Evolutionary conservation across 345 rosid species (phyloP).

Genomic region (Lagerstroemia speciosa): DNA sequence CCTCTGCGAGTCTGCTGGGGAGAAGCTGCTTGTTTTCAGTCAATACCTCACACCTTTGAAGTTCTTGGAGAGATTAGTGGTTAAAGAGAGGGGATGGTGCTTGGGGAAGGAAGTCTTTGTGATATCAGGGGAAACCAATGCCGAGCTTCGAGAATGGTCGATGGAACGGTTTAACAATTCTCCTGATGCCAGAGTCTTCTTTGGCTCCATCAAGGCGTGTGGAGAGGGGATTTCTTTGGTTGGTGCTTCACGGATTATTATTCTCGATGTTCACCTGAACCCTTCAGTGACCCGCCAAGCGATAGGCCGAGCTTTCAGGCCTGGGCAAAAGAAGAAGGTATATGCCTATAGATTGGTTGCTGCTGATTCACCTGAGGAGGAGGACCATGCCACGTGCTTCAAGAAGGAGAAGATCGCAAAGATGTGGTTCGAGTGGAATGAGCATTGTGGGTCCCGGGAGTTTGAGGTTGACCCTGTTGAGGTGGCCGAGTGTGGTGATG

Average conservation of each 20-base stretch:
- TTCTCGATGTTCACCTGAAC: constrained; percentile 80
- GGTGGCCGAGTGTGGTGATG: constrained; percentile 47
- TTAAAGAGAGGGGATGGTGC: constrained; percentile 50
- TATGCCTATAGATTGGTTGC: constrained; percentile 62
- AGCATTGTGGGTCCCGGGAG: constrained; percentile 40
- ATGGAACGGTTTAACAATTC: constrained; percentile 79
- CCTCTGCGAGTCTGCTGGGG: constrained; percentile 55
- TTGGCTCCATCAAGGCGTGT: constrained; percentile 88
- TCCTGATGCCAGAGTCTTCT: constrained; percentile 61
- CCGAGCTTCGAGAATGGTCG: constrained; percentile 60
- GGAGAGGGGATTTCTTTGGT: constrained; percentile 96
- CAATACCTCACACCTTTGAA: constrained; percentile 70
- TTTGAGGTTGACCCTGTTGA: constrained; percentile 44
- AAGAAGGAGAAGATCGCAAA: constrained; percentile 73
- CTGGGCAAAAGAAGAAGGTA: constrained; percentile 78
- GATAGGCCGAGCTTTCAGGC: constrained; percentile 77
- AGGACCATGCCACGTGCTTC: constrained; percentile 48
- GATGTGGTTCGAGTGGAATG: constrained; percentile 95
- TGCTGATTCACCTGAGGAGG: constrained; percentile 74
- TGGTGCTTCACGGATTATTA: constrained; percentile 75
- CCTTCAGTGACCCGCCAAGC: constrained; percentile 99
- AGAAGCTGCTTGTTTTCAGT: constrained; percentile 76
- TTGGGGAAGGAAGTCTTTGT: constrained; percentile 54
- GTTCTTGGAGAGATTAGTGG: constrained; percentile 48
- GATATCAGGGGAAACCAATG: constrained; percentile 64